A percentile compares a stretch with the other conserved stretches of the same genome.
phyloP scores from a whole-genome alignment of 106 monocot genomes.

The Iris macrosiphon region DNA sequence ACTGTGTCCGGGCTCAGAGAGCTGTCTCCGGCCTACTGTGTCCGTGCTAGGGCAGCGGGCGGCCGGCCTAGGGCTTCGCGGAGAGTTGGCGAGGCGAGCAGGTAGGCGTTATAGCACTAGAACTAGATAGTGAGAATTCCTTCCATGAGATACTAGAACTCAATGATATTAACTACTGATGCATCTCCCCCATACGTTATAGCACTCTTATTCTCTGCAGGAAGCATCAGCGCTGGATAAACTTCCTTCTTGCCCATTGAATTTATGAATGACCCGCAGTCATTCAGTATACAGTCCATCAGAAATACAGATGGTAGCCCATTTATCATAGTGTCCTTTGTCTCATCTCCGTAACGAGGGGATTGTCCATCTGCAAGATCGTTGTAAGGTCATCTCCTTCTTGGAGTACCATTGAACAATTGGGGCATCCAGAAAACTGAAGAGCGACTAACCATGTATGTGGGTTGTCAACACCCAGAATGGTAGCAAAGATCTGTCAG shows the following conservation, averaged over 20 bases:
- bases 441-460: slow-evolving; percentile 54
- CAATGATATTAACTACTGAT: slow-evolving; percentile 56
- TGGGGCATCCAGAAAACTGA: slow-evolving; percentile 58
- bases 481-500: slow-evolving; percentile 54
- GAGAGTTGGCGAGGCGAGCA: too few relatives aligned
- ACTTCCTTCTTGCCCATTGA: slow-evolving; percentile 52
- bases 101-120: too few relatives aligned
- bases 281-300: slow-evolving; percentile 84
- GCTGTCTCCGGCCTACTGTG: too few relatives aligned
- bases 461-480: slow-evolving; percentile 42
- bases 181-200: slow-evolving; percentile 56
- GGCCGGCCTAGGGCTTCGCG: too few relatives aligned
- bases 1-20: too few relatives aligned
- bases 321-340: slow-evolving; percentile 8
- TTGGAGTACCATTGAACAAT: slow-evolving; percentile 48
- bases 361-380: slow-evolving; percentile 28
- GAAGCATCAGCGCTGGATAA: slow-evolving; percentile 57
- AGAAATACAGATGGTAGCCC: slow-evolving; percentile 55
- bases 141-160: slow-evolving; percentile 63
- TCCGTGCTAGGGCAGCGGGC: too few relatives aligned
- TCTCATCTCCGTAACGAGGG: slow-evolving; percentile 52
- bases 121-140: slow-evolving; percentile 47
- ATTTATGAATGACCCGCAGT: slow-evolving; percentile 46
- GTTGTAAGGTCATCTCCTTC: slow-evolving; percentile 57
- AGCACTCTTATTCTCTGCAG: slow-evolving; percentile 48